A percentile compares a stretch with the other conserved stretches of the same genome.
These are phyloP conservation scores for Podila epicladia DNA, from an alignment of 192 early-diverging fungal species.

Conservation along the genomic window DNA sequence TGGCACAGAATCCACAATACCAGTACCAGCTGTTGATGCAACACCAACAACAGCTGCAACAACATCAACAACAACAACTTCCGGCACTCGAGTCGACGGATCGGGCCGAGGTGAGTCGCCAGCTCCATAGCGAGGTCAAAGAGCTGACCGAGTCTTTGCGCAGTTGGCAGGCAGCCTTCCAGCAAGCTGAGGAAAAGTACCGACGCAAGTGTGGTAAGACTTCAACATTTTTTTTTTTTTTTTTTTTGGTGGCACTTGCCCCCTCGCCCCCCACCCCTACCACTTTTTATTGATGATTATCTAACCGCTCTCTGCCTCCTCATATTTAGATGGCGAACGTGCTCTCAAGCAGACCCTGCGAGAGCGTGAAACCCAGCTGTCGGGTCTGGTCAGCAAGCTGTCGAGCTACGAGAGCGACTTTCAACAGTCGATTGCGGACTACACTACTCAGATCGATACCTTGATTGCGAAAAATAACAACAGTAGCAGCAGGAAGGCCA, in stretches of 20 bases:
- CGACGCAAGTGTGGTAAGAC: constrained; percentile 45
- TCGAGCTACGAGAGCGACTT: constrained; percentile 24
- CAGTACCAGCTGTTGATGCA: neutral
- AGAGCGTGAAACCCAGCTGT: constrained; percentile 36
- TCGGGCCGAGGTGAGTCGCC: constrained; percentile 16
- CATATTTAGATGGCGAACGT: constrained; percentile 21
- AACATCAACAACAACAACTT: neutral
- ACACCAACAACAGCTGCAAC: neutral
- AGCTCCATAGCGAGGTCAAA: constrained; percentile 32
- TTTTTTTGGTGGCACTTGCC: too few relatives aligned
- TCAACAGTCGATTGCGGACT: constrained; percentile 33
- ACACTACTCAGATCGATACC: neutral
- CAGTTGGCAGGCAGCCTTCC: constrained; percentile 32
- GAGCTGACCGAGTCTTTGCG: constrained; percentile 31
- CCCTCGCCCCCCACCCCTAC: too few relatives aligned
- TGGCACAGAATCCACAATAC: constrained; percentile 12
- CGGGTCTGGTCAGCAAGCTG: constrained; percentile 31
- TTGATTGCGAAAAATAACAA: neutral
- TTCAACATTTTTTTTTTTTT: neutral
- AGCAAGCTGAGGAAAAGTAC: constrained; percentile 47
- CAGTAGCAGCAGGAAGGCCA: neutral
- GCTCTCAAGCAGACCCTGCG: constrained; percentile 34
- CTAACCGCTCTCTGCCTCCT: neutral
- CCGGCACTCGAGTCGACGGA: neutral
- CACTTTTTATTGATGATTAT: neutral